Evolutionary conservation across 495 filamentous ascomycete genomes (phyloP), one percentile per base, ranked within the genome.

Genomic region (Aspergillus homomorphus): DNA sequence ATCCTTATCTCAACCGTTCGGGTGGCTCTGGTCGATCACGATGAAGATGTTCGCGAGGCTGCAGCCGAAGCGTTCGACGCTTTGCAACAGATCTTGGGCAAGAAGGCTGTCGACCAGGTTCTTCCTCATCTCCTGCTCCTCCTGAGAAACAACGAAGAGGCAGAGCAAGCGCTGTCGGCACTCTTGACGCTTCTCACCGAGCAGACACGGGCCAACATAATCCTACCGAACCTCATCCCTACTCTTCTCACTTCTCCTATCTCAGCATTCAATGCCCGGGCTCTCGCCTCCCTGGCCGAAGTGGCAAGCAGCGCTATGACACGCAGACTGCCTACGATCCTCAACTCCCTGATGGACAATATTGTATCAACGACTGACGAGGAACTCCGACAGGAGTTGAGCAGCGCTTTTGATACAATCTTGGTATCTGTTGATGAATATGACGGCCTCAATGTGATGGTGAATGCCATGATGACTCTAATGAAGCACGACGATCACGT

Each of bases 11-110:
- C 91, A 12, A 91, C 96, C 45, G 90, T 98, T 24, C 89, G 94
- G 6, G 92, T 91, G 30, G 95, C 94, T 48, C 81, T 98, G 51
- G 93, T 95, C 45, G 94, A 98, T 71, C 80, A 85, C 48, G 86
- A 97, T 66, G 83, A 84, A 58, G 90, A 96, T 50, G 95, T 98
- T 21, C 82, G 94, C 69, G 94, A 98, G 70, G 92, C 95, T 51
- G 94, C 94, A 21, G 94, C 94, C 28, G 95, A 98, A 69, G 94
- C 94, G 1, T 98, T 98, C 65, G 94, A 98, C 67, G 88, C 92
- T 23, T 69, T 98, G 61, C 94, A 98, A 69, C 88, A 91, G 65
- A 89, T 95, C 50, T 77, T 98, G 69, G 94, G 94, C 73, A 98
- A 96, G 81, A 88, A 81, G 62, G 91, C 89, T 50, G 86, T 98